Evolutionary conservation across 176 grass and related monocot species (phyloP).

Genomic region (Elaeis guineensis): DNA sequence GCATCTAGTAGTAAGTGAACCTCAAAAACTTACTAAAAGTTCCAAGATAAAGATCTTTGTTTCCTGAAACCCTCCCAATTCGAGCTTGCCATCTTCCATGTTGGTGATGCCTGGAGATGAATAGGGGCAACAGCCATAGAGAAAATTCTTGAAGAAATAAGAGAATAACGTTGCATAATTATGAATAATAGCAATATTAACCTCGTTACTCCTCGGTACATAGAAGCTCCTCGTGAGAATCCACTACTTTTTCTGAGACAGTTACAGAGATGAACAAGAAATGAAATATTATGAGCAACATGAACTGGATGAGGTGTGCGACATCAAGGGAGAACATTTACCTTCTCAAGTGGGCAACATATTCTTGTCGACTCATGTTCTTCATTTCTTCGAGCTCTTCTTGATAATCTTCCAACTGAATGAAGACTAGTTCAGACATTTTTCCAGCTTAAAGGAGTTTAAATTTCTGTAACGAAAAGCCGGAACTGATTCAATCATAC

Average conservation of each 20-base stretch:
- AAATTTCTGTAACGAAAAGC: too few species aligned
- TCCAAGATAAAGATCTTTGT: slow-evolving; percentile 77
- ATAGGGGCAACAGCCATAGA: background rate
- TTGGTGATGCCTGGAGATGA: slow-evolving; percentile 51
- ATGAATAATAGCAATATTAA: background rate
- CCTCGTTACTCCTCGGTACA: slow-evolving; percentile 76
- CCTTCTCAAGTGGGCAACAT: slow-evolving; percentile 73
- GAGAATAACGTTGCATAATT: too few species aligned
- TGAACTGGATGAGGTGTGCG: background rate
- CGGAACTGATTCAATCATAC: slow-evolving; percentile 10
- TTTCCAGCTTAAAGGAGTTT: too few species aligned
- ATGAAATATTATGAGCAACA: background rate
- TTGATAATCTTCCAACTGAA: slow-evolving; percentile 62
- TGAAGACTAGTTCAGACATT: too few species aligned
- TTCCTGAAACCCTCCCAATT: slow-evolving; percentile 78
- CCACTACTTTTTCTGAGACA: slow-evolving; percentile 60
- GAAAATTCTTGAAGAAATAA: too few species aligned
- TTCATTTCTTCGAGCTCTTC: slow-evolving; percentile 64
- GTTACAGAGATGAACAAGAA: background rate
- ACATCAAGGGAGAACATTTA: background rate
- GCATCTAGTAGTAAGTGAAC: too few species aligned
- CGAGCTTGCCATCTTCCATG: slow-evolving; percentile 77
- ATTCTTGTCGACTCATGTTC: slow-evolving; percentile 66
- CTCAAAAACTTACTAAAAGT: slow-evolving; percentile 49
- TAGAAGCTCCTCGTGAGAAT: slow-evolving; percentile 65